Base-by-base conservation (phyloP, 176 grass and related monocot species). In the Carex pumila region DNA sequence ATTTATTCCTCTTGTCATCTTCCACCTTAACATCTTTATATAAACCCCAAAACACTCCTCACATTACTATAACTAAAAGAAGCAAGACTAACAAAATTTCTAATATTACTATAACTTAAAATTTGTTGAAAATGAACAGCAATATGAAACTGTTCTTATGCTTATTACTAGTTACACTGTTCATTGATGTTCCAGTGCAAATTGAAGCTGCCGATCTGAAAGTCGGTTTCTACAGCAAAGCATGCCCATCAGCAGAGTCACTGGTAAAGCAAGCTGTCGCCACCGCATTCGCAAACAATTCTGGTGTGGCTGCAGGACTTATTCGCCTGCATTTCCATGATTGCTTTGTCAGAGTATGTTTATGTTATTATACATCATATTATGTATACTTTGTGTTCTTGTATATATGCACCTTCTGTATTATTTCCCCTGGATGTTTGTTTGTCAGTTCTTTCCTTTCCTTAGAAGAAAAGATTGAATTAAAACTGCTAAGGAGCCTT, bases 241-340 rank as follows among this genome's bases (percentile, higher is more conserved):
- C 80, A 25, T 96, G 93, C 85, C 87, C 94, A 11, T 76, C 83
- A 54, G 94, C 87, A 8, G 94, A 96, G 85, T 83, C 91, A 0
- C 84, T 96, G 30, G 87, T 96, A 53, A 61, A 83, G 77, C 91
- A 93, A 86, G 85, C 85, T 21, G 94, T 96, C 12, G 47, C 63
- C 4, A 49, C 87, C 2, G 94, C 94, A 61, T 79, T 96, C 80
- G 89, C 89, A 7, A 93, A 64, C 62, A 85, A 96, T 69, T 21
- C 83, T 9, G 94, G 94, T 39, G 18, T 96, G 73, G 91, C 93
- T 21, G 79, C 85, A 0, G 91, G 93, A 2, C 93, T 93, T 73
- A 88, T 96, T 79, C 93, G 91, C 39, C 65, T 96, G 85, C 89
- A 96, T 53, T 96, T 96, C 65, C 93, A 93, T 61, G 93, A 96